These are phyloP conservation scores for Hirsutella minnesotensis DNA, from an alignment of 2,329 filamentous ascomycete genomes.

Conservation along the genomic window DNA sequence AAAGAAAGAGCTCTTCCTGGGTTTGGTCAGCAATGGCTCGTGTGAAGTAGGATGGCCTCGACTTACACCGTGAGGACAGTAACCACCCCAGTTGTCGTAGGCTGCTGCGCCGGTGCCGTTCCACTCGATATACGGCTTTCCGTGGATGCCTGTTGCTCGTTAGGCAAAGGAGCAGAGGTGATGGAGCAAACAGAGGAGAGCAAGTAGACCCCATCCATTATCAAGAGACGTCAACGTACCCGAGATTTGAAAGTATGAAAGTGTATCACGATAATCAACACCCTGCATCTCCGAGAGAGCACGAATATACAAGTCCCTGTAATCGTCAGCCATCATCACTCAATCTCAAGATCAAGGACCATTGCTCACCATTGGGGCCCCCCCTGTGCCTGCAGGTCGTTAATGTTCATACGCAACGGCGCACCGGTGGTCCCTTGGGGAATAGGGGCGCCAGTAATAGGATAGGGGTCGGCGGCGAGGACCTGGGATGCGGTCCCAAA, in stretches of 20 bases:
- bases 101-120: conserved; percentile 22
- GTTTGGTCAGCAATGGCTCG: background rate
- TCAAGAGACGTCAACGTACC: conserved; percentile 19
- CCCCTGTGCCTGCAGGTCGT: background rate
- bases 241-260: conserved; percentile 38
- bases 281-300: conserved; percentile 33
- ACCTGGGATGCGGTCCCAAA: background rate
- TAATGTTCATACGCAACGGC: background rate
- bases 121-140: conserved; percentile 28
- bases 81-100: conserved; percentile 23
- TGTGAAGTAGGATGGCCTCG: background rate
- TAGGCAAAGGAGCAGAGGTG: background rate
- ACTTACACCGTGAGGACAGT: conserved; percentile 28
- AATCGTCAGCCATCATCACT: background rate
- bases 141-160: conserved; percentile 23
- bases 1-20: conserved; percentile 32
- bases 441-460: background rate
- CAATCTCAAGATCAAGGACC: background rate
- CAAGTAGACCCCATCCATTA: too few species aligned
- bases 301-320: conserved; percentile 37
- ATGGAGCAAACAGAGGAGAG: too few species aligned
- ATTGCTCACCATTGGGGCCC: background rate
- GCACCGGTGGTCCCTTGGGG: background rate
- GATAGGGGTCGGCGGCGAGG: background rate
- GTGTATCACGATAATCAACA: conserved; percentile 24